phyloP scores from a whole-genome alignment of 257 asterid species.

The Plantago elongata region DNA sequence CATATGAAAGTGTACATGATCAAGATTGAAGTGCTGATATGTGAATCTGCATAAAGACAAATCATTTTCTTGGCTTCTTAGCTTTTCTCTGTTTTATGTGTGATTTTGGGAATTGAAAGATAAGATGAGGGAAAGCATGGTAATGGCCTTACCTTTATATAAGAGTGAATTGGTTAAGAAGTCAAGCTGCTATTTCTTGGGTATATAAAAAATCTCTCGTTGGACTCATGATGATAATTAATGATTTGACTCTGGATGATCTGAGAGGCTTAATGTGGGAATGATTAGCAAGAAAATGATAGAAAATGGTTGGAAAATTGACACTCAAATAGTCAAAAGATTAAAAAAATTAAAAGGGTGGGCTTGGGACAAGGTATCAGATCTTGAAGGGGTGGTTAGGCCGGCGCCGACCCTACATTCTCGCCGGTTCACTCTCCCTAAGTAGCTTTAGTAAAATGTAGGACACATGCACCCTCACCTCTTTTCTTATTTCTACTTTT shows the following conservation, averaged over 20 bases:
- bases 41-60: constrained; percentile 32
- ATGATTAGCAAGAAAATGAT: background rate
- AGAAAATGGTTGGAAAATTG: background rate
- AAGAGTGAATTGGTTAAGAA: constrained; percentile 17
- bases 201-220: background rate
- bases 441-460: background rate
- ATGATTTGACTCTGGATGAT: background rate
- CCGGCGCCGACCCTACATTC: constrained; percentile 12
- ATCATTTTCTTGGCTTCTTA: constrained; percentile 25
- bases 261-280: background rate
- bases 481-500: too few relatives aligned
- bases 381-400: constrained; percentile 5
- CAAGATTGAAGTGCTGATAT: constrained; percentile 26
- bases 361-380: background rate
- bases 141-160: constrained; percentile 15
- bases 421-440: constrained; percentile 2
- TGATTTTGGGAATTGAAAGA: constrained; percentile 15
- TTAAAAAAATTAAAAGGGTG: background rate
- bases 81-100: constrained; percentile 2
- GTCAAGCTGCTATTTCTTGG: constrained; percentile 35
- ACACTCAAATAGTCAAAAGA: background rate
- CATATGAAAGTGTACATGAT: constrained; percentile 32
- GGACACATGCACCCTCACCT: background rate
- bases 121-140: constrained; percentile 2
- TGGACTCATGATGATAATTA: background rate